These are phyloP conservation scores for Dichotomocladium elegans DNA, from an alignment of 371 early-diverging fungal genomes.

Conservation along the genomic window DNA sequence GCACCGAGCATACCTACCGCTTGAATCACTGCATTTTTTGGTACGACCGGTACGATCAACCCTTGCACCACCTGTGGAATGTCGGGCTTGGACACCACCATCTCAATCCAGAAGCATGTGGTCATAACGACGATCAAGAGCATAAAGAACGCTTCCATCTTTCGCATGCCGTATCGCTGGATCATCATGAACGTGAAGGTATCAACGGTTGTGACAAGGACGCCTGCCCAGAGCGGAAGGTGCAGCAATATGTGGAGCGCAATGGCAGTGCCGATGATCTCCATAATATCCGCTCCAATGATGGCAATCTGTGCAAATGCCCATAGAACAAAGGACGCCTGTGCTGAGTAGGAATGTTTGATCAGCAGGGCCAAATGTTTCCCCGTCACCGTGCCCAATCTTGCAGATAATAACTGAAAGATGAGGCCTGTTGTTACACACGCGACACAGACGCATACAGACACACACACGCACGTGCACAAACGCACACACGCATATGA, in stretches of 20 bases:
- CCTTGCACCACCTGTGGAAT: slow-evolving; percentile 53
- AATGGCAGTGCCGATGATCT: slow-evolving; percentile 76
- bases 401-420: slow-evolving; percentile 61
- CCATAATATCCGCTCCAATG: slow-evolving; percentile 72
- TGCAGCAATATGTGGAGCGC: slow-evolving; percentile 64
- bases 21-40: slow-evolving; percentile 53
- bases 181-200: slow-evolving; percentile 64
- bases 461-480: too few species aligned
- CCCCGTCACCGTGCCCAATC: slow-evolving; percentile 73
- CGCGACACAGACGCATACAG: neutral
- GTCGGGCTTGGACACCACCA: slow-evolving; percentile 57
- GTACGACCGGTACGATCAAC: slow-evolving; percentile 56
- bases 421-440: slow-evolving; percentile 44
- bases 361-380: slow-evolving; percentile 64
- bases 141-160: slow-evolving; percentile 65
- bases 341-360: slow-evolving; percentile 42
- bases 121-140: slow-evolving; percentile 61
- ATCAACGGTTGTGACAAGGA: slow-evolving; percentile 67
- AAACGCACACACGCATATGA: too few species aligned
- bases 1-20: slow-evolving; percentile 72
- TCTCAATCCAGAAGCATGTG: slow-evolving; percentile 65
- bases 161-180: slow-evolving; percentile 63
- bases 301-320: slow-evolving; percentile 70
- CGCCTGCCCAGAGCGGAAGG: slow-evolving; percentile 61
- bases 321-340: slow-evolving; percentile 48